Base-by-base conservation (phyloP, 306 rosid species). In the Glycyrrhiza uralensis region DNA sequence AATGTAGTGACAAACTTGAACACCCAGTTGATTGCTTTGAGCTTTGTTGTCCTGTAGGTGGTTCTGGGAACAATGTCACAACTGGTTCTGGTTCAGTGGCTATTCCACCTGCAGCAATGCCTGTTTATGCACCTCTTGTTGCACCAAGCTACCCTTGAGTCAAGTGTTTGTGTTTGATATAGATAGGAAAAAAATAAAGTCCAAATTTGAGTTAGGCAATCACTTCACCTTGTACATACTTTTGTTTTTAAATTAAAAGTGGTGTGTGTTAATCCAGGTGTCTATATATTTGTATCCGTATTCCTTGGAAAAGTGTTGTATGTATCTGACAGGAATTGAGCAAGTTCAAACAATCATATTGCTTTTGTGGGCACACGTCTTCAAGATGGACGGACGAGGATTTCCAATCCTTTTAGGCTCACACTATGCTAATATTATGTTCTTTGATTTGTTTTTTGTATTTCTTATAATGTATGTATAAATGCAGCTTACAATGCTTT, bases 61-160 rank as follows among this genome's bases (percentile, higher is more conserved):
- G 41, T 22, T 26, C 9, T 8, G 80, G 77, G 32, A 59, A 32
- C 15, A 78, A 75, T 72, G 78, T 20, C 3, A 77, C 70, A 38
- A 9, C 28, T 45, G 75, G 62, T 39, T 79, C 42, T 46, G 70
- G 54, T 30, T 74, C 82, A n/a, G 42, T 76, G 72, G 81, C 87
- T 74, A 41, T 57, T 8, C 73, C 86, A 68, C 83, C 93, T 65
- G 59, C 72, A 7, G 60, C 79, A 30, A 65, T 73, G 76, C 90
- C 96, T 46, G 42, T 76, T 45, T 76, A 84, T 74, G 64, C 90
- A 13, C 84, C 97, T 75, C 44, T 79, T 64, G 12, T 75, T 51
- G 67, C 96, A 52, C 93, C 98, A n/a, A 63, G 81, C 15, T 44
- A 66, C 75, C 75, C 85, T 59, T 81, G 79, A 84, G n/a, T n/a